Evolutionary conservation across 1,139 yeast genomes (phyloP), one percentile per base, ranked within the genome.

Genomic region (Blastobotrys arbuscula): DNA sequence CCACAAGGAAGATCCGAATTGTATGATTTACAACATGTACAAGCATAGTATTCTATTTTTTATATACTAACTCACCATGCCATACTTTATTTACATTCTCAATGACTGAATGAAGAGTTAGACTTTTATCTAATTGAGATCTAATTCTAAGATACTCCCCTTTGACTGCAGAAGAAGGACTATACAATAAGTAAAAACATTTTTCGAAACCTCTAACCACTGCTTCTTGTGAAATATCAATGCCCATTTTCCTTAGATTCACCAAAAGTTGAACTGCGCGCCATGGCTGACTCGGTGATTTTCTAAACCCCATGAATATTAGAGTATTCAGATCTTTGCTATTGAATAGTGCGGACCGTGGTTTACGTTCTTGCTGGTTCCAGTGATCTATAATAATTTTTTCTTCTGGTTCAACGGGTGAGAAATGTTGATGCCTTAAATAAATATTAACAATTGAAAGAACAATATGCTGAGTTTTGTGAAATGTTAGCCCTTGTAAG

Each of bases 231-330:
- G 45, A 24, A 12, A 49, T 39, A 10, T 18, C 30, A 15, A 50
- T 41, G 12, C 53, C 53, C 23, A 39, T 20, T 13, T 42, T 30
- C 19, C 43, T 15, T 21, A 50, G 26, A n/a, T 44, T 21, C 5
- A 18, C 31, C 20, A 50, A 15, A n/a, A 48, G 26, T 16, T 23
- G 30, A 12, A 46, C 42, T 9, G 50, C 43, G 10, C 30, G 41
- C 49, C 45, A 50, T 21, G 46, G 55, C 31, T 45, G 39, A 18
- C 28, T 39, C 21, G 45, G 49, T 28, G 26, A 18, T 47, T 41
- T 45, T 9, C 20, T 31, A 44, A 39, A 50, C 45, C 45, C 50
- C 28, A 24, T 28, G 9, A 28, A 34, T 26, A 46, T 39, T 2
- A 41, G n/a, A 10, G 20, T 31, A 10, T 24, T 2, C n/a, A 39